Percentiles rank a stretch among this genome's conserved stretches.
Conservation (phyloP, 495 filamentous ascomycete genomes). For the Daldinia vernicosa region DNA sequence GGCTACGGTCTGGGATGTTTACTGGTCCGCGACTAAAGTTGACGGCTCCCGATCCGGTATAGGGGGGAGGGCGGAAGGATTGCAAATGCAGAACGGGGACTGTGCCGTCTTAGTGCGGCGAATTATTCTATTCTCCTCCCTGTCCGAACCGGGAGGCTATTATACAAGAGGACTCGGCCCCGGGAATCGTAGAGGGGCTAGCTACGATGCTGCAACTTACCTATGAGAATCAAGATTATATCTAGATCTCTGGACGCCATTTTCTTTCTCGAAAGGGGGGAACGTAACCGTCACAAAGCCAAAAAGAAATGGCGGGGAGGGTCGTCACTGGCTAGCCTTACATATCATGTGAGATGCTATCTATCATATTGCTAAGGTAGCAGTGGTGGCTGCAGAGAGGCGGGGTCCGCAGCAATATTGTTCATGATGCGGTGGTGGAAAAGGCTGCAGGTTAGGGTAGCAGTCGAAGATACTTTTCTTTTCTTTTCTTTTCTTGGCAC, state of each 20-base stretch:
- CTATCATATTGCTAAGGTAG: slow-evolving; percentile 21
- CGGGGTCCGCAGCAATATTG: slow-evolving; percentile 34
- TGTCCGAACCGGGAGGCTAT: slow-evolving; percentile 10
- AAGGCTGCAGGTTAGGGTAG: slow-evolving; percentile 12
- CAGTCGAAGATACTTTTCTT: slow-evolving; percentile 11
- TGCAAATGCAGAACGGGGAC: slow-evolving; percentile 1
- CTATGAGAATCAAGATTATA: background rate
- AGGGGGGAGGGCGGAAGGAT: slow-evolving; percentile 25
- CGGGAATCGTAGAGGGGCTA: background rate
- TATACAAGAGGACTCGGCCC: background rate
- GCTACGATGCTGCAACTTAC: too few species aligned
- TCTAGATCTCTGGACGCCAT: background rate
- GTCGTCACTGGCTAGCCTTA: slow-evolving; percentile 7
- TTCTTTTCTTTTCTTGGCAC: background rate
- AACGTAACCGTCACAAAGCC: background rate
- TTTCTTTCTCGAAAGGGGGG: background rate
- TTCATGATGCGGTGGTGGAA: slow-evolving; percentile 7
- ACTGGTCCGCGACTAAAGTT: background rate
- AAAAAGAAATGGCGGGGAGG: background rate
- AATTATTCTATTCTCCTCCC: background rate
- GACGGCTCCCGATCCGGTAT: slow-evolving; percentile 12
- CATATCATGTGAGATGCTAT: background rate
- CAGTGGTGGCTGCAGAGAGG: slow-evolving; percentile 33
- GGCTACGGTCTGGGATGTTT: slow-evolving; percentile 4
- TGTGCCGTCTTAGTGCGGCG: slow-evolving; percentile 21